Percentiles rank a stretch among this genome's conserved stretches.
Conservation (phyloP, 192 early-diverging fungal species). For the Coemansia sp. region DNA sequence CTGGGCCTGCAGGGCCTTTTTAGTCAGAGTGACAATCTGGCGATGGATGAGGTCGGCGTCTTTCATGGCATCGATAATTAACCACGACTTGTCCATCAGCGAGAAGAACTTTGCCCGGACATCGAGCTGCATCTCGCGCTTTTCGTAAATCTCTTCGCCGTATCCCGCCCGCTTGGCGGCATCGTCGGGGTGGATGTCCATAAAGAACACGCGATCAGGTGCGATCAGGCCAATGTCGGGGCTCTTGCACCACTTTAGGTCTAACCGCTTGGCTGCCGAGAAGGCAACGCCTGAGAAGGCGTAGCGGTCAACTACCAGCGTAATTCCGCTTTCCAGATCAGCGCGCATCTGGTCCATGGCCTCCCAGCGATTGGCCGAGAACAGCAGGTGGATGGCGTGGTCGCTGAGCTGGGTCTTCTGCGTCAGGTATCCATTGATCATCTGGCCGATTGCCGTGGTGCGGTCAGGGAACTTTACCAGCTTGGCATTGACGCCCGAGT, state of each 20-base stretch:
- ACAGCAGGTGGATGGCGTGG: constrained; percentile 85
- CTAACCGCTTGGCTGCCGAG: constrained; percentile 82
- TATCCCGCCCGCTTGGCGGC: constrained; percentile 81
- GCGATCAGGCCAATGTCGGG: constrained; percentile 80
- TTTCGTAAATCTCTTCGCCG: constrained; percentile 92
- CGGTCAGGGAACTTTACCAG: constrained; percentile 91
- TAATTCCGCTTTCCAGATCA: constrained; percentile 65
- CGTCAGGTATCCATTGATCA: constrained; percentile 85
- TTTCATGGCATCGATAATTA: constrained; percentile 47
- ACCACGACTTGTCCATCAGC: constrained; percentile 58
- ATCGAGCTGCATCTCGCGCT: constrained; percentile 75
- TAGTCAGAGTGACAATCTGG: constrained; percentile 37
- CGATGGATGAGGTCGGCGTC: constrained; percentile 41
- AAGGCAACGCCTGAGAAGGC: constrained; percentile 95
- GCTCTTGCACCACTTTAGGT: constrained; percentile 83
- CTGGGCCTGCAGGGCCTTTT: constrained; percentile 31
- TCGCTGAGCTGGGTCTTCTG: constrained; percentile 70
- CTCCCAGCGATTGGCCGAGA: constrained; percentile 97
- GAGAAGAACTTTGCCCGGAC: constrained; percentile 70
- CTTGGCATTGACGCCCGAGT: constrained; percentile 47
- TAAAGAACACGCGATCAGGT: constrained; percentile 87
- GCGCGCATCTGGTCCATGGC: constrained; percentile 65
- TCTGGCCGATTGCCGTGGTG: constrained; percentile 84
- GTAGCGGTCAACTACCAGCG: constrained; percentile 90
- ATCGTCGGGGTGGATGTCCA: constrained; percentile 76